phyloP scores from a whole-genome alignment of 2,329 filamentous ascomycete genomes.

The Penicillium sp. region DNA sequence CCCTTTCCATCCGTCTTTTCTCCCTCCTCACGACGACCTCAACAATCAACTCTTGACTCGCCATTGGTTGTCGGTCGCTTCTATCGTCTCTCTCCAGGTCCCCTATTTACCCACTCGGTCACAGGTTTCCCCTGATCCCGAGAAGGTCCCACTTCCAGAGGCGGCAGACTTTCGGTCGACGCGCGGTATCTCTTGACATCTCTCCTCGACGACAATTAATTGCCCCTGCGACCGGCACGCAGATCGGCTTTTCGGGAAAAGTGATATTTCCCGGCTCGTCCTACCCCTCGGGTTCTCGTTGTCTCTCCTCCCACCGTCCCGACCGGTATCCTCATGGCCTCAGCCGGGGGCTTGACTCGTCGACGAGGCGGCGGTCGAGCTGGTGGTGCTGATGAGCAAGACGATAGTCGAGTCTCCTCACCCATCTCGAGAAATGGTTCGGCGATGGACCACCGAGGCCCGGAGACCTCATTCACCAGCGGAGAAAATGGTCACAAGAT shows the following conservation, averaged over 20 bases:
- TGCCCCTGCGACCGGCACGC: slow-evolving; percentile 17
- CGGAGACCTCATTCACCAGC: slow-evolving; percentile 75
- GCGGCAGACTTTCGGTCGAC: slow-evolving; percentile 21
- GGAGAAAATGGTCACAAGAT: slow-evolving; percentile 97
- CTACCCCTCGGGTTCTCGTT: slow-evolving; percentile 6
- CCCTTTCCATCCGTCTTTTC: slow-evolving; percentile 1
- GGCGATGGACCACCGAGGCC: slow-evolving; percentile 50
- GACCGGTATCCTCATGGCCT: slow-evolving; percentile 49
- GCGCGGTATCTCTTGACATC: slow-evolving; percentile 17
- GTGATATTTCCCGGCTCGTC: slow-evolving; percentile 3
- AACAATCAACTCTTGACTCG: not conserved
- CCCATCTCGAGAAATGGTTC: slow-evolving; percentile 57
- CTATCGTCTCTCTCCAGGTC: not conserved
- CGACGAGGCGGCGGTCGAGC: slow-evolving; percentile 60
- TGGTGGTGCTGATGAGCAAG: slow-evolving; percentile 54
- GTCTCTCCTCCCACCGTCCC: slow-evolving; percentile 10
- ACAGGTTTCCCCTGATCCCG: slow-evolving; percentile 25
- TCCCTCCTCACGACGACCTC: not conserved
- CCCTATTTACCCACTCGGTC: slow-evolving; percentile 16
- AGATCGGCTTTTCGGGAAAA: slow-evolving; percentile 15
- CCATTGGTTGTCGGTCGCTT: not conserved
- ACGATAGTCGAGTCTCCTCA: slow-evolving; percentile 60
- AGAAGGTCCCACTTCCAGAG: slow-evolving; percentile 21
- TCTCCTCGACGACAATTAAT: slow-evolving; percentile 24
- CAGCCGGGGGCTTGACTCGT: slow-evolving; percentile 65